Evolutionary conservation across 768 basidiomycete genomes (phyloP).

Genomic region (Megacollybia marginata): DNA sequence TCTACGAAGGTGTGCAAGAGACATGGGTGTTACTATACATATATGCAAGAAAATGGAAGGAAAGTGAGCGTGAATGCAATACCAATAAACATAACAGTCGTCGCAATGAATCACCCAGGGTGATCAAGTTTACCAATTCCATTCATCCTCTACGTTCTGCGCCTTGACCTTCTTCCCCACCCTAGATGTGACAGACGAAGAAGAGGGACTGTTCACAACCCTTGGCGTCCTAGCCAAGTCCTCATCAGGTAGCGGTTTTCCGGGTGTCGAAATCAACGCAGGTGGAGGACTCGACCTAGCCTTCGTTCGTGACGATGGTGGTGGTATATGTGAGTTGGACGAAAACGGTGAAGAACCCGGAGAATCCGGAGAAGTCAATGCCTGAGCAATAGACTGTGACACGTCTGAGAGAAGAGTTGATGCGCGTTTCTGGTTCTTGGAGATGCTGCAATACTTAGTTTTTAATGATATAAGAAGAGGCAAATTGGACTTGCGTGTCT

Average conservation of each 20-base stretch:
- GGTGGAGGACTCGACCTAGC: constrained; percentile 11
- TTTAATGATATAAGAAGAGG: not conserved
- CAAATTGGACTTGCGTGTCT: constrained; percentile 41
- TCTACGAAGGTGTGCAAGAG: too few species aligned
- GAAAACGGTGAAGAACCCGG: constrained; percentile 8
- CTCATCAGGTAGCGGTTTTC: not conserved
- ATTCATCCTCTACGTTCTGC: constrained; percentile 4
- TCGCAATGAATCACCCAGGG: not conserved
- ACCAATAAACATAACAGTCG: not conserved
- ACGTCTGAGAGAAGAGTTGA: constrained; percentile 61
- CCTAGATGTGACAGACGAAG: not conserved
- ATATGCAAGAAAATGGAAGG: too few species aligned
- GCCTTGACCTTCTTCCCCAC: not conserved
- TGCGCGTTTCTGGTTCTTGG: constrained; percentile 62
- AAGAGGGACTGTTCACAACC: not conserved
- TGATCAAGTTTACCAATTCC: constrained; percentile 4
- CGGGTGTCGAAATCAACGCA: constrained; percentile 4
- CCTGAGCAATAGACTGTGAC: constrained; percentile 46
- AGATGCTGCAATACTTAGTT: constrained; percentile 38
- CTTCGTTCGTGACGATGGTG: constrained; percentile 1
- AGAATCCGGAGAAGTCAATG: constrained; percentile 30
- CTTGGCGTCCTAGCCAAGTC: not conserved
- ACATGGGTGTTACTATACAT: too few species aligned
- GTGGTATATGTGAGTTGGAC: constrained; percentile 10
- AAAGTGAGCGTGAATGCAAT: too few species aligned